phyloP scores from a whole-genome alignment of 345 rosid species.

The Cardamine occulta region DNA sequence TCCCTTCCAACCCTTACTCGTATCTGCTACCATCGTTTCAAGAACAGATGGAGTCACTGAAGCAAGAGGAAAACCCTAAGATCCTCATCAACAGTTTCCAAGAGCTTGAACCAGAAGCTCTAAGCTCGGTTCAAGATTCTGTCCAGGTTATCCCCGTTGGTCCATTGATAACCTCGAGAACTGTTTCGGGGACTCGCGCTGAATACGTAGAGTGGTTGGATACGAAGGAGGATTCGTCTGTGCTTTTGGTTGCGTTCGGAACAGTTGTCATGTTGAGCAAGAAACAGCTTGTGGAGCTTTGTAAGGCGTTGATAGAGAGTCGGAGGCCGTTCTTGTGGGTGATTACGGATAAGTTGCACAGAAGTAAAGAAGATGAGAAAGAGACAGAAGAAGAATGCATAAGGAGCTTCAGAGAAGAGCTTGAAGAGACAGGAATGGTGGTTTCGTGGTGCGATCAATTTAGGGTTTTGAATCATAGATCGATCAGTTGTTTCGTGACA shows the following conservation, averaged over 20 bases:
- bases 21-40: constrained; percentile 12
- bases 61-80: constrained; percentile 49
- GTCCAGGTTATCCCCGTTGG: constrained; percentile 50
- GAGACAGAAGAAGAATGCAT: constrained; percentile 41
- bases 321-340: constrained; percentile 63
- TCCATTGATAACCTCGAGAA: constrained; percentile 56
- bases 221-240: constrained; percentile 52
- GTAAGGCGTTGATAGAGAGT: constrained; percentile 41
- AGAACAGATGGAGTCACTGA: constrained; percentile 47
- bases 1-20: constrained; percentile 23
- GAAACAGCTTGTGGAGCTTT: constrained; percentile 58
- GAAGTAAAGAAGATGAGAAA: constrained; percentile 22
- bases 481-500: constrained; percentile 64
- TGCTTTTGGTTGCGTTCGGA: constrained; percentile 66
- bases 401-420: constrained; percentile 46
- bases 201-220: constrained; percentile 50
- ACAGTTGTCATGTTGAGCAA: constrained; percentile 48
- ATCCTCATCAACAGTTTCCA: constrained; percentile 66
- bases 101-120: constrained; percentile 58
- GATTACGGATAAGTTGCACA: constrained; percentile 41
- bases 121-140: constrained; percentile 41
- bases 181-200: constrained; percentile 17
- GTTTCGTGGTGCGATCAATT: constrained; percentile 76
- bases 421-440: constrained; percentile 58
- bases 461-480: constrained; percentile 56